These are phyloP conservation scores for Coriolopsis trogii DNA, from an alignment of 1,284 basidiomycete species.

Conservation along the genomic window DNA sequence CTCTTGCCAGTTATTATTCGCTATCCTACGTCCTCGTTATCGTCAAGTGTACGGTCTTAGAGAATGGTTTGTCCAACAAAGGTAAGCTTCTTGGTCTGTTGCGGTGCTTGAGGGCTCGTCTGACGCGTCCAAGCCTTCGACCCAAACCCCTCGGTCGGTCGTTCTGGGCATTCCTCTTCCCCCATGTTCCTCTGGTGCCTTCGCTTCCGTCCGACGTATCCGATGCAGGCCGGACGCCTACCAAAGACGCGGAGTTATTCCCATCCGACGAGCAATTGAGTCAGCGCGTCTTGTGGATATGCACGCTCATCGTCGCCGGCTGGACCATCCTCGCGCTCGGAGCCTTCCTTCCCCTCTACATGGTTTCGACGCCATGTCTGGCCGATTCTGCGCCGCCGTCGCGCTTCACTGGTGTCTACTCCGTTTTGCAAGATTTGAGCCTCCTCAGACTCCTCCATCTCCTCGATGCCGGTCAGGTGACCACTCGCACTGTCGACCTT, in stretches of 20 bases:
- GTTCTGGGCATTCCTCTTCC: constrained; percentile 69
- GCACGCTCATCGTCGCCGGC: constrained; percentile 61
- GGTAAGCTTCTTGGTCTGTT: constrained; percentile 50
- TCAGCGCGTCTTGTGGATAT: constrained; percentile 68
- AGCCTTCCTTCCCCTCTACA: constrained; percentile 71
- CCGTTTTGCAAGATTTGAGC: constrained; percentile 74
- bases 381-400: constrained; percentile 50
- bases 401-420: constrained; percentile 60
- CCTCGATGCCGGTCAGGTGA: constrained; percentile 51
- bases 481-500: constrained; percentile 29
- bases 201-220: constrained; percentile 55
- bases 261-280: constrained; percentile 74
- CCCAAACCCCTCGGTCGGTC: constrained; percentile 60
- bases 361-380: constrained; percentile 70
- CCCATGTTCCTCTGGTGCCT: constrained; percentile 69
- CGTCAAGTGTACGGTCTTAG: constrained; percentile 70
- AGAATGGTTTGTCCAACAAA: constrained; percentile 74
- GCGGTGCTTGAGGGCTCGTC: not conserved
- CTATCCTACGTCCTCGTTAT: constrained; percentile 64
- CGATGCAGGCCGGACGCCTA: constrained; percentile 52
- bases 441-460: constrained; percentile 69
- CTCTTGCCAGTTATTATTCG: constrained; percentile 59
- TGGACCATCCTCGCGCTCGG: constrained; percentile 70
- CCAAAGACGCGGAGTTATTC: constrained; percentile 56
- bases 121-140: constrained; percentile 50